A percentile compares a stretch with the other conserved stretches of the same genome.
Evolutionary conservation across 345 rosid genomes (phyloP).

Genomic region (Trapa bicornis): DNA sequence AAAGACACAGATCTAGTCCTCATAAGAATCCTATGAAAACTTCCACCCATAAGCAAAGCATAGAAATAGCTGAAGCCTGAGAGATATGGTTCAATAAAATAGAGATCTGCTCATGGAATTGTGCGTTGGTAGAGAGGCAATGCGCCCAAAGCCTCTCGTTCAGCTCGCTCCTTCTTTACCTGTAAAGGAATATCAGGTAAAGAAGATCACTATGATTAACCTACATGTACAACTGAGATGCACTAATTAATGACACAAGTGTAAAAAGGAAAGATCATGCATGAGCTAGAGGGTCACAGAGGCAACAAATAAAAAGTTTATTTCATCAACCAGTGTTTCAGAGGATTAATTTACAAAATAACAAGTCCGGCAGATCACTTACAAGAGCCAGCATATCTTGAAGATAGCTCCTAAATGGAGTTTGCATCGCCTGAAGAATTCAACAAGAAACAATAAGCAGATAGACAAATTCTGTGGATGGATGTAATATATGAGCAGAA

Average conservation of each 20-base stretch:
- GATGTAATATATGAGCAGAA: background rate
- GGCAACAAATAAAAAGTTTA: background rate
- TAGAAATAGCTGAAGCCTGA: no score
- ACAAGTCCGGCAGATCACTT: constrained; percentile 23
- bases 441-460: background rate
- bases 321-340: background rate
- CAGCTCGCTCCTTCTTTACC: constrained; percentile 38
- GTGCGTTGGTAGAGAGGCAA: constrained; percentile 38
- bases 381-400: constrained; percentile 88
- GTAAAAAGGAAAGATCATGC: no score
- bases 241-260: background rate
- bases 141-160: constrained; percentile 40
- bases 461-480: background rate
- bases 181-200: constrained; percentile 10
- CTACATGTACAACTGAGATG: background rate
- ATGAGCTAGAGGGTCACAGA: background rate
- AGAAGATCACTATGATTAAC: background rate
- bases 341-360: background rate
- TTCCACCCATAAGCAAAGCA: no score
- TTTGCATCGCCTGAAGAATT: constrained; percentile 57
- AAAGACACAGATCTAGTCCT: no score
- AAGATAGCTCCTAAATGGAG: constrained; percentile 92
- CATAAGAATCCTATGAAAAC: no score
- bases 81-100: background rate
- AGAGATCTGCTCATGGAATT: constrained; percentile 16